Evolutionary conservation across 192 early-diverging fungal species (phyloP).

Genomic region (Coemansia sp.): DNA sequence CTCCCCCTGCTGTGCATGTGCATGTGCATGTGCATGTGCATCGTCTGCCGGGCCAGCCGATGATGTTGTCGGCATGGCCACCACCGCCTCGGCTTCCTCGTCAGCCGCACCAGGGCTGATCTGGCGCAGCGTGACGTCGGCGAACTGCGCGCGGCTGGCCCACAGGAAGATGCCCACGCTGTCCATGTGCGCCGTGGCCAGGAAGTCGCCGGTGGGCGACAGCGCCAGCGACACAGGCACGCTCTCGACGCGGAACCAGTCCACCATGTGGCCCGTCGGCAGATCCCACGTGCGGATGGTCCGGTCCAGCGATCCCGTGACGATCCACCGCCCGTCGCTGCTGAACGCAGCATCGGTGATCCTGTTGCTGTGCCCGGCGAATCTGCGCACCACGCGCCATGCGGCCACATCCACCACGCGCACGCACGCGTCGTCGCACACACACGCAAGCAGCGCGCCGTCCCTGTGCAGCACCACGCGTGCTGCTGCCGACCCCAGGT

Average conservation of each 20-base stretch:
- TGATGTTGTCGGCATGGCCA: constrained; percentile 65
- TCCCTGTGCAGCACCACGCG: constrained; percentile 66
- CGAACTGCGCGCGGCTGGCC: constrained; percentile 84
- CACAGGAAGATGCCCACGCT: constrained; percentile 92
- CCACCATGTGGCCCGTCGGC: constrained; percentile 86
- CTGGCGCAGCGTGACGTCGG: constrained; percentile 66
- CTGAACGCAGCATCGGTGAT: constrained; percentile 91
- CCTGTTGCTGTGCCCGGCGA: constrained; percentile 82
- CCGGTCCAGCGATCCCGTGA: constrained; percentile 78
- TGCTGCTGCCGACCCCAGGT: constrained; percentile 66
- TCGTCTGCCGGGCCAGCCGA: constrained; percentile 50
- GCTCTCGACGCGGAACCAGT: constrained; percentile 73
- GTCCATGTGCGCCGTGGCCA: constrained; percentile 91
- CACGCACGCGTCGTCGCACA: constrained; percentile 84
- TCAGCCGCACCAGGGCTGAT: constrained; percentile 42
- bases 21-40: no score
- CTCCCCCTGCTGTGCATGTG: no score
- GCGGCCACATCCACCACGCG: constrained; percentile 88
- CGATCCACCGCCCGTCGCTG: constrained; percentile 89
- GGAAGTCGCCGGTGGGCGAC: constrained; percentile 87
- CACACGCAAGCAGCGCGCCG: constrained; percentile 75
- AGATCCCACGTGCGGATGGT: constrained; percentile 96
- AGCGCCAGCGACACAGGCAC: constrained; percentile 84
- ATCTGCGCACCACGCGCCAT: constrained; percentile 78
- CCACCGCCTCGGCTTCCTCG: constrained; percentile 14